phyloP scores from a whole-genome alignment of 2,329 filamentous ascomycete species.

The Xylariaceae sp. region DNA sequence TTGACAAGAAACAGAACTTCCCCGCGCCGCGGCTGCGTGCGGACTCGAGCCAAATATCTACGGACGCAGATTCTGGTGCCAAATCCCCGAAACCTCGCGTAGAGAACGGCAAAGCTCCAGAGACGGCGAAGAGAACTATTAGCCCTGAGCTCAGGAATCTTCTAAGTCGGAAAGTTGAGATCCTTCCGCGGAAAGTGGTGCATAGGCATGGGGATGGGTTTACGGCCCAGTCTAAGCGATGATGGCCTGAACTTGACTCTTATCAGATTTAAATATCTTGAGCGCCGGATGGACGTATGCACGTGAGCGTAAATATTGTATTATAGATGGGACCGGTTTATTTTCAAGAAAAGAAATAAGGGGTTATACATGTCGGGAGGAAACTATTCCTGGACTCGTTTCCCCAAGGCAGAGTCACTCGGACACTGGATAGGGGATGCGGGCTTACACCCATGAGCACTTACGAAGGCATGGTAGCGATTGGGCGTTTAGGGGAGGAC shows the following conservation, averaged over 20 bases:
- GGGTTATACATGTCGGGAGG: background rate
- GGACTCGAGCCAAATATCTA: conserved; percentile 14
- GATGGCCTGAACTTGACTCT: no score
- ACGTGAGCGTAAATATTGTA: background rate
- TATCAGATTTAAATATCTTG: background rate
- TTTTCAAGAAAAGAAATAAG: background rate
- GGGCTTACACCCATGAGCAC: no score
- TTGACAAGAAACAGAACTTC: conserved; percentile 88
- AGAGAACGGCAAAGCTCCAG: conserved; percentile 35
- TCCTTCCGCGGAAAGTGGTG: conserved; percentile 26
- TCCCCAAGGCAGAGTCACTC: no score
- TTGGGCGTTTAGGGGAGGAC: conserved; percentile 4
- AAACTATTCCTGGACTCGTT: background rate
- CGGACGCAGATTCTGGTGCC: conserved; percentile 21
- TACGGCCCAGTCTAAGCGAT: conserved; percentile 14
- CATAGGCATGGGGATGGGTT: conserved; percentile 27
- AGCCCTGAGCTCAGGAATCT: conserved; percentile 52
- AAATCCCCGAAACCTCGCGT: conserved; percentile 8
- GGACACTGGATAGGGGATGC: no score
- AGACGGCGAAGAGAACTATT: conserved; percentile 42
- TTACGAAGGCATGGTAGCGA: background rate
- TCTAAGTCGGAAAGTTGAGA: conserved; percentile 38
- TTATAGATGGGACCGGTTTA: background rate
- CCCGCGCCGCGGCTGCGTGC: conserved; percentile 46
- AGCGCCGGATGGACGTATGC: conserved; percentile 13